phyloP scores from a whole-genome alignment of 2,329 filamentous ascomycete genomes.

The Aspergillus puulaauensis region DNA sequence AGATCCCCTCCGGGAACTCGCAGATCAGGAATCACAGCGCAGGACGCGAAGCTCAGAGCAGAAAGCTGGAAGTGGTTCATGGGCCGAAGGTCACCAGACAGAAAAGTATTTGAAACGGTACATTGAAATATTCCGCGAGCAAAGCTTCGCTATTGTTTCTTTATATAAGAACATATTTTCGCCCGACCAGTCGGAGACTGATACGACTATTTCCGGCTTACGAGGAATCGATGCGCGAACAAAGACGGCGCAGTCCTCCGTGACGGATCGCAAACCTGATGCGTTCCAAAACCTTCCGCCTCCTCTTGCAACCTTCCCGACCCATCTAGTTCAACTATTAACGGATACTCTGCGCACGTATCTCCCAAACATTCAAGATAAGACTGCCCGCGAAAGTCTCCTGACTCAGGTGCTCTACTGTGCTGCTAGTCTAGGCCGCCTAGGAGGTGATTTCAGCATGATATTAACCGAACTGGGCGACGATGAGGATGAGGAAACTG shows the following conservation, averaged over 20 bases:
- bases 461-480: constrained; percentile 66
- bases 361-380: constrained; percentile 77
- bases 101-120: constrained; percentile 93
- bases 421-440: constrained; percentile 80
- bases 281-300: constrained; percentile 62
- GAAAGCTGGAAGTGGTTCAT: constrained; percentile 25
- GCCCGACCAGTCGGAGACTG: constrained; percentile 47
- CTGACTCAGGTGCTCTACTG: constrained; percentile 92
- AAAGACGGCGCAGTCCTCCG: constrained; percentile 21
- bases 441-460: constrained; percentile 91
- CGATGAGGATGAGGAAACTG: constrained; percentile 41
- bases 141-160: constrained; percentile 92
- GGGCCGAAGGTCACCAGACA: constrained; percentile 75
- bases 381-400: constrained; percentile 77
- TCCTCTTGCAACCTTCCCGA: constrained; percentile 77
- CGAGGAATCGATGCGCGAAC: constrained; percentile 29
- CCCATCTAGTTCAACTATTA: constrained; percentile 78
- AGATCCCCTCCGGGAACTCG: constrained; percentile 80
- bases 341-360: constrained; percentile 73
- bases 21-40: constrained; percentile 73
- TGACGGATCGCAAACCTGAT: constrained; percentile 26
- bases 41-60: constrained; percentile 34
- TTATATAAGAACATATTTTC: constrained; percentile 92
- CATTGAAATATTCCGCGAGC: constrained; percentile 95
- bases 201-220: constrained; percentile 26